phyloP scores from a whole-genome alignment of 305 asterid genomes.

The Caryopteris hybrid region DNA sequence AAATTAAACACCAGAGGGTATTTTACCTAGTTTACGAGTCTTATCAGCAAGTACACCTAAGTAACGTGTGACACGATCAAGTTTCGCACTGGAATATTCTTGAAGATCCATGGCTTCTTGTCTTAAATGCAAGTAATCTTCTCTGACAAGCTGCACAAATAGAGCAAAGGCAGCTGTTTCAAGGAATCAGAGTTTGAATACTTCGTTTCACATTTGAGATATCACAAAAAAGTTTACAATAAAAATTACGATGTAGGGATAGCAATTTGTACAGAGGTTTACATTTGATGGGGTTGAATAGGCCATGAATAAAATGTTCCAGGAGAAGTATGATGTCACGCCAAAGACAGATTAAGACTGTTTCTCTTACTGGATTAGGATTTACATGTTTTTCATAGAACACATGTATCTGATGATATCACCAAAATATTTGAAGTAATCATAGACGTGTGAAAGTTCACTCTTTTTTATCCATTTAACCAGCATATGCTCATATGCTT shows the following conservation, averaged over 20 bases:
- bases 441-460: neutral
- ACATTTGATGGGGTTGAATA: neutral
- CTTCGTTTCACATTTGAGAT: neutral
- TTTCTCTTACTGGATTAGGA: neutral
- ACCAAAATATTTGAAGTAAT: neutral
- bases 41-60: constrained; percentile 95
- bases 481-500: neutral
- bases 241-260: neutral
- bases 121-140: constrained; percentile 72
- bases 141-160: constrained; percentile 73
- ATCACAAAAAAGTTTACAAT: neutral
- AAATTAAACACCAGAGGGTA: constrained; percentile 6
- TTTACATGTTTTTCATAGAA: neutral
- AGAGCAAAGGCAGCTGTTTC: constrained; percentile 21
- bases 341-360: neutral
- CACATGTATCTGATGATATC: neutral
- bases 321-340: neutral
- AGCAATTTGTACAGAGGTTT: neutral
- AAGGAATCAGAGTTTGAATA: constrained; percentile 10
- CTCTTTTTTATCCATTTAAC: neutral
- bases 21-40: constrained; percentile 83
- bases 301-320: neutral
- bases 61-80: constrained; percentile 89
- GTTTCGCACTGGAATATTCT: constrained; percentile 91
- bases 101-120: constrained; percentile 94